phyloP scores from a whole-genome alignment of 2,329 filamentous ascomycete genomes.

The Mariannaea elegans region DNA sequence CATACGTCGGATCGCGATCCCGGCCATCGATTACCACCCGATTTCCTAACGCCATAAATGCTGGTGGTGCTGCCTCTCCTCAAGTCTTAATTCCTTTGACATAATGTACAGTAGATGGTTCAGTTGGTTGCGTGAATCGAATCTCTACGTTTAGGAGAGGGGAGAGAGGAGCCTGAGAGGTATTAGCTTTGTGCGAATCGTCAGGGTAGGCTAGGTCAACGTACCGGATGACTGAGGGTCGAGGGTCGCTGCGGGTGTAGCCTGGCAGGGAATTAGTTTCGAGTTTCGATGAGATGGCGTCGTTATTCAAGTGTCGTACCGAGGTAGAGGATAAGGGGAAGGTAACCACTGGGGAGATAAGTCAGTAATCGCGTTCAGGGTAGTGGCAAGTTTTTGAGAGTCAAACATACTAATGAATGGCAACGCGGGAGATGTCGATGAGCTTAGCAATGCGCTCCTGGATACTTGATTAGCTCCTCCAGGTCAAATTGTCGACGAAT shows the following conservation, averaged over 20 bases:
- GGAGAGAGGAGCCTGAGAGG: constrained; percentile 67
- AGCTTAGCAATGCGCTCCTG: constrained; percentile 98
- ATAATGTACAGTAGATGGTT: constrained; percentile 39
- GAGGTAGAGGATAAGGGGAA: constrained; percentile 95
- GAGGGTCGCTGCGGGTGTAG: constrained; percentile 93
- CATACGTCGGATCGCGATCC: constrained; percentile 26
- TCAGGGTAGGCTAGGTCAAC: constrained; percentile 23
- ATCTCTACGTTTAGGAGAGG: constrained; percentile 60
- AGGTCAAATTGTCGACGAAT: constrained; percentile 5
- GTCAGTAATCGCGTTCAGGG: constrained; percentile 46
- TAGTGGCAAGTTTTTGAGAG: neutral
- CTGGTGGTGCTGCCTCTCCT: constrained; percentile 26
- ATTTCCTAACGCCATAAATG: constrained; percentile 40
- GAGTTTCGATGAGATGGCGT: constrained; percentile 6
- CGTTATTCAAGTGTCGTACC: constrained; percentile 63
- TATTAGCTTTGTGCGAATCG: constrained; percentile 19
- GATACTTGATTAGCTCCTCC: constrained; percentile 24
- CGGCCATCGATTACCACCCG: constrained; percentile 28
- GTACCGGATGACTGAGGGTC: constrained; percentile 75
- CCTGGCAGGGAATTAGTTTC: constrained; percentile 60
- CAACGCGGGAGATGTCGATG: constrained; percentile 92
- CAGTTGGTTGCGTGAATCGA: constrained; percentile 17
- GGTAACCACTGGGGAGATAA: constrained; percentile 76
- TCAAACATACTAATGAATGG: constrained; percentile 86
- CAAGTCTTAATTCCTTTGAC: constrained; percentile 17